phyloP scores from a whole-genome alignment of 2,329 filamentous ascomycete species.

The Colletotrichum endophyticum region DNA sequence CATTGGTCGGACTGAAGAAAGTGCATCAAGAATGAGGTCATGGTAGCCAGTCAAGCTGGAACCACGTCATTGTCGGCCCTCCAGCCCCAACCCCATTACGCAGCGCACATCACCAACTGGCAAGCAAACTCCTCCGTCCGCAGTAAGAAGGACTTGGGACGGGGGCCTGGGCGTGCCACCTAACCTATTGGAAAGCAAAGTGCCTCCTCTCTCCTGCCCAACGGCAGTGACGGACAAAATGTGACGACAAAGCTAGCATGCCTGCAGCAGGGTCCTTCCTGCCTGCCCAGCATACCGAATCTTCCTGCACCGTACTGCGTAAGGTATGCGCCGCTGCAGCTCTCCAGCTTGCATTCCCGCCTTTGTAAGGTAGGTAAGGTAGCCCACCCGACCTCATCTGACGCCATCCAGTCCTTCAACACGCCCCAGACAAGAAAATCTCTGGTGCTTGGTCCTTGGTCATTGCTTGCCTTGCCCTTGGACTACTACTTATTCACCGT shows the following conservation, averaged over 20 bases:
- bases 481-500: slow-evolving; percentile 17
- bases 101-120: slow-evolving; percentile 1
- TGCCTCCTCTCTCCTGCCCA: not conserved
- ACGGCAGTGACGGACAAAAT: not conserved
- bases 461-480: not conserved
- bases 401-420: slow-evolving; percentile 6
- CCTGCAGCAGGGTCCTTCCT: not conserved
- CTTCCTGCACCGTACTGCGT: not conserved
- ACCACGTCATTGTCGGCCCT: slow-evolving; percentile 17
- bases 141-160: not conserved
- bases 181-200: not conserved
- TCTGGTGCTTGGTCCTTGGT: not conserved
- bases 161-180: not conserved
- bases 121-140: not conserved
- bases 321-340: not conserved
- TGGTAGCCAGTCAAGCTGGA: not conserved
- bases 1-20: too few species aligned
- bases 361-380: not conserved
- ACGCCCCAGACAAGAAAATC: not conserved
- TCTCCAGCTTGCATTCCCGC: not conserved
- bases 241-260: not conserved
- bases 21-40: slow-evolving; percentile 11
- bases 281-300: not conserved
- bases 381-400: not conserved
- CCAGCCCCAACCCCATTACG: slow-evolving; percentile 13